Evolutionary conservation across 2,329 filamentous ascomycete genomes (phyloP).

Genomic region (Cladosporium cucumerinum): DNA sequence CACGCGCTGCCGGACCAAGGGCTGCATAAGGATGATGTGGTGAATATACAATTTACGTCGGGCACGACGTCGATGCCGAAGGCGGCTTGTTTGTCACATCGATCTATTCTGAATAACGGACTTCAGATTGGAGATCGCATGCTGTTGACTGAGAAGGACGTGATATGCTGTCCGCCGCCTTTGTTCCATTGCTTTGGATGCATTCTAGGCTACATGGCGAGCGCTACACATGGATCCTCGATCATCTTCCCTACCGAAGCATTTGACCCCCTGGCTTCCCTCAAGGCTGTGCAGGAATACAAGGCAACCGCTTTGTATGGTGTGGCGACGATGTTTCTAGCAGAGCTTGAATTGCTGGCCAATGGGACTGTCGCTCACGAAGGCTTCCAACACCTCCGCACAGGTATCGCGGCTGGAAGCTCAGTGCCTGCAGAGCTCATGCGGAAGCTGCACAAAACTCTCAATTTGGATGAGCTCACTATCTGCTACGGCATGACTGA

Average conservation of each 20-base stretch:
- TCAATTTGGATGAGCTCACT: conserved; percentile 78
- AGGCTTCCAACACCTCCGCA: conserved; percentile 66
- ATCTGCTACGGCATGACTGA: conserved; percentile 98
- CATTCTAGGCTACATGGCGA: conserved; percentile 94
- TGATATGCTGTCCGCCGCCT: conserved; percentile 62
- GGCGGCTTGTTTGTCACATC: conserved; percentile 83
- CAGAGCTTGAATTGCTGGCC: conserved; percentile 72
- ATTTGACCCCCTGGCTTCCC: conserved; percentile 73
- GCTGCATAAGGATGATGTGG: conserved; percentile 63
- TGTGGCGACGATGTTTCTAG: conserved; percentile 92
- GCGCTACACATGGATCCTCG: conserved; percentile 74
- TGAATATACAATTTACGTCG: conserved; percentile 96
- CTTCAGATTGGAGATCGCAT: conserved; percentile 79
- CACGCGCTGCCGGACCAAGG: conserved; percentile 47
- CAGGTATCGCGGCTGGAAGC: conserved; percentile 87
- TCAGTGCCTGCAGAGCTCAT: conserved; percentile 82
- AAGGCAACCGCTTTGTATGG: conserved; percentile 72
- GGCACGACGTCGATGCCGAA: conserved; percentile 88
- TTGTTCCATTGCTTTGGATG: conserved; percentile 76
- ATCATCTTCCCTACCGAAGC: conserved; percentile 85
- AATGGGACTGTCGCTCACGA: conserved; percentile 37
- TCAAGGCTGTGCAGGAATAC: conserved; percentile 62
- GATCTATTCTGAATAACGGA: conserved; percentile 89
- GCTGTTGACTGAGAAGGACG: conserved; percentile 70
- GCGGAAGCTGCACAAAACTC: conserved; percentile 65